Base-by-base conservation (phyloP, 2,329 filamentous ascomycete genomes). In the Phyllachora maydis region DNA sequence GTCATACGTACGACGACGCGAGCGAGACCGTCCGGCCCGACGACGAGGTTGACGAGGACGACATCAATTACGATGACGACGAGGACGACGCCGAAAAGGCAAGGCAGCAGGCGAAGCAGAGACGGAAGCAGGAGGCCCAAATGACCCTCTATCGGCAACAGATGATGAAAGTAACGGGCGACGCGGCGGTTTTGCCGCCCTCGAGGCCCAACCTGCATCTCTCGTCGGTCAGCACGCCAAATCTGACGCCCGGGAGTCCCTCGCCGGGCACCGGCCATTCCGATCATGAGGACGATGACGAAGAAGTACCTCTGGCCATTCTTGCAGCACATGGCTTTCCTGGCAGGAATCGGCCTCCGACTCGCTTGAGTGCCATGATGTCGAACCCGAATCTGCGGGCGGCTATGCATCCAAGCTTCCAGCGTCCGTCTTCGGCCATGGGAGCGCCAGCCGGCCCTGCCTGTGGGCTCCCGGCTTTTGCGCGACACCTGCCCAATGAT, bases 161-260 rank as follows among this genome's bases (percentile, higher is more conserved):
- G 47, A 92, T 91, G 82, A 91, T 85, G 76, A 91, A 91, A 49
- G 75, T 88, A 15, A 90, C 81, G 1, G 82, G 82, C 22, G 78
- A 85, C 35, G 51, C 67, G 12, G 45, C 58, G 4, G 45, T 56
- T 8, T 48, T 52, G 19, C 34, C 47, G 8, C 39, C 51, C 8
- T 45, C 57, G 14, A 63, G 67, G n/a, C 58, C 65, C 9, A 50
- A 52, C 23, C 45, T 71, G 30, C 54, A 60, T 11, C 51, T 59
- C 16, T n/a, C n/a, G n/a, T 66, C 65, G 4, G 54, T 59, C 37
- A 77, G 71, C 41, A 64, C 65, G 4, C 67, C 72, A 2, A 70
- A 69, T 31, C 43, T 76, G 11, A 41, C 41, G 11, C 20, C 20
- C 5, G 12, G 12, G 5, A 22, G 12, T n/a, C 20, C 12, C 6